Evolutionary conservation across 2,329 filamentous ascomycete species (phyloP), one percentile per base, ranked within the genome.

Genomic region (Verticillium isaacii): DNA sequence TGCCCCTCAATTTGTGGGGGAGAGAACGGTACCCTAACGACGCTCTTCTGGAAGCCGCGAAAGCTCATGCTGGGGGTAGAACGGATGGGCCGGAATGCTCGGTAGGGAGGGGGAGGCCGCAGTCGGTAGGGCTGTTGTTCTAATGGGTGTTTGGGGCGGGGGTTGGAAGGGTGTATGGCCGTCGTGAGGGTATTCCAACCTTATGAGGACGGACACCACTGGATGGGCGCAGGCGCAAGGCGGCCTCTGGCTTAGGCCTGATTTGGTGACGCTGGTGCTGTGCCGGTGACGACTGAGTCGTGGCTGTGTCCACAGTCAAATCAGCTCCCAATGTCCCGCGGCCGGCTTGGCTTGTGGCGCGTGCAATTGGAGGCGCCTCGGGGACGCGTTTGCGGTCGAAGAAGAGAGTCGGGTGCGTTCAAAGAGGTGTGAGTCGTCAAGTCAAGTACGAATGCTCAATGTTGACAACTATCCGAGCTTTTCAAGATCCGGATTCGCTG

Each of bases 11-110:
- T 66, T 37, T 41, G 56, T 54, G 70, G 72, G 68, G 67, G 62
- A 60, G 60, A 61, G 39, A 60, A 60, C 67, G 88, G 75, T 85
- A 94, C 94, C 79, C 95, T 87, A 66, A 87, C 86, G 73, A 97
- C 82, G 81, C 90, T 90, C 84, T 97, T 98, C 75, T 90, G 88
- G 72, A 99, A 92, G 72, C 95, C 95, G 79, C 95, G 96, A 84
- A 97, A 93, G 86, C 93, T 97, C 95, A 99, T 98, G 73, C 60
- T 72, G 72, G 59, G 61, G 63, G 25, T 66, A n/a, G n/a, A 52
- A 52, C 45, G 45, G 45, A 52, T 52, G 45, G 45, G 45, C 45
- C 57, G 60, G 60, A 58, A 64, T 64, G 60, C 62, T 54, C 45
- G 55, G 39, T 41, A 60, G 37, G 60, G 23, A 32, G 45, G n/a